Evolutionary conservation across 768 basidiomycete genomes (phyloP), one percentile per base, ranked within the genome.

Genomic region (Crucibulum laeve): DNA sequence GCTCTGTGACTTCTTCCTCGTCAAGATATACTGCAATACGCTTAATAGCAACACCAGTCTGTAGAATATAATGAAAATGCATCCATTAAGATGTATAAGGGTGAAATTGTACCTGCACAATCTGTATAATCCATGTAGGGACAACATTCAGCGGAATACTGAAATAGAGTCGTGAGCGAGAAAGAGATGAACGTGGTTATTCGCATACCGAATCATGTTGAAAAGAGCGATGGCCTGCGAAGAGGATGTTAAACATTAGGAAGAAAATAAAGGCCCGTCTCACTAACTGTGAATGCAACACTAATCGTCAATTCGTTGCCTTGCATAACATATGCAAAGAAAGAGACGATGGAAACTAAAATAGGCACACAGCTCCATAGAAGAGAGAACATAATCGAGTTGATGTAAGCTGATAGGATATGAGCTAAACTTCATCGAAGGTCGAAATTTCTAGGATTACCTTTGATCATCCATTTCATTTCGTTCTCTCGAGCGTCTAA

Each of bases 291-390:
- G 58, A 95, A 95, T 0, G 94, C 93, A 14, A 80, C 74, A 6
- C 84, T 73, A 38, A 93, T 73, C 0, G 89, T 86, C 38, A 98
- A 60, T 57, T 87, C 67, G 37, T 90, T 76, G 1, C 87, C 86
- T 51, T 75, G 79, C 49, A 79, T 64, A 23, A 93, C 79, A 47
- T 79, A 91, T 18, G 71, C 73, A 53, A 80, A 71, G 73, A 95
- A 95, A 1, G 87, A 82, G 13, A 87, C 74, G 43, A 92, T 73
- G 1, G 89, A 90, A 13, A 95, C 80, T 10, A 87, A 59, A 38
- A 91, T 82, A 0, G 92, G 92, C 0, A 87, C 87, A 6, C 73
- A 68, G 1, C 70, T 75, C 87, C 88, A 95, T 7, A 92, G 65
- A 4, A 80, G 52, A 11, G 73, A 74, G 59, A 93, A 89, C 62